Evolutionary conservation across 192 early-diverging fungal genomes (phyloP).

Genomic region (Mortierella hygrophila): DNA sequence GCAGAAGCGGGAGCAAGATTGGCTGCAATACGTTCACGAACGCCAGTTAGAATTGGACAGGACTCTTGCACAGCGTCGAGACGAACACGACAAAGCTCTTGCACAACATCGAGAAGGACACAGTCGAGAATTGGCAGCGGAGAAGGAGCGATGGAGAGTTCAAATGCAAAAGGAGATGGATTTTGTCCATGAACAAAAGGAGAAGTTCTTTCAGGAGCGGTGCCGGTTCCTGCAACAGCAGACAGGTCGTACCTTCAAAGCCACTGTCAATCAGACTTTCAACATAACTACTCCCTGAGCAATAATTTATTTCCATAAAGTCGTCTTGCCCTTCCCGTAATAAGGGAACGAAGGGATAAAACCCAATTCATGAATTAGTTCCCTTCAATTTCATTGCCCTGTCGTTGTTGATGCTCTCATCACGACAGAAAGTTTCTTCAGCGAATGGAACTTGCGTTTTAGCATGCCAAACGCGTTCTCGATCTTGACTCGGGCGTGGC

Average conservation of each 20-base stretch:
- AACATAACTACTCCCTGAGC: neutral
- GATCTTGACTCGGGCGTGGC: slow-evolving; percentile 13
- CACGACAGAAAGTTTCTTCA: slow-evolving; percentile 11
- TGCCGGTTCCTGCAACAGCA: slow-evolving; percentile 7
- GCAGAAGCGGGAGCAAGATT: neutral
- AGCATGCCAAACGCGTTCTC: slow-evolving; percentile 26
- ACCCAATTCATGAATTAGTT: neutral
- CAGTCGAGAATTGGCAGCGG: neutral
- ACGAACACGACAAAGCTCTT: neutral
- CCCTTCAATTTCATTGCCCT: neutral
- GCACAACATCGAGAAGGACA: neutral
- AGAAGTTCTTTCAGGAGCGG: neutral
- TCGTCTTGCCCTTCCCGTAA: neutral
- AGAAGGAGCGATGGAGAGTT: neutral
- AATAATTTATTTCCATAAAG: slow-evolving; percentile 1
- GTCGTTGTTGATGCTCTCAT: neutral
- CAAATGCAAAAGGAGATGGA: slow-evolving; percentile 3
- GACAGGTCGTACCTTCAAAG: neutral
- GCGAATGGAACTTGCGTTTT: slow-evolving; percentile 23
- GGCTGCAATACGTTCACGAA: neutral
- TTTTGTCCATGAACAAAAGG: neutral
- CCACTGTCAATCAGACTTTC: neutral
- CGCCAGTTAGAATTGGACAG: neutral
- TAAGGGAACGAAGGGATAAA: neutral
- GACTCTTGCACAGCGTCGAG: neutral